Base-by-base conservation (phyloP, 2,329 filamentous ascomycete genomes). In the Bipolaris victoriae region DNA sequence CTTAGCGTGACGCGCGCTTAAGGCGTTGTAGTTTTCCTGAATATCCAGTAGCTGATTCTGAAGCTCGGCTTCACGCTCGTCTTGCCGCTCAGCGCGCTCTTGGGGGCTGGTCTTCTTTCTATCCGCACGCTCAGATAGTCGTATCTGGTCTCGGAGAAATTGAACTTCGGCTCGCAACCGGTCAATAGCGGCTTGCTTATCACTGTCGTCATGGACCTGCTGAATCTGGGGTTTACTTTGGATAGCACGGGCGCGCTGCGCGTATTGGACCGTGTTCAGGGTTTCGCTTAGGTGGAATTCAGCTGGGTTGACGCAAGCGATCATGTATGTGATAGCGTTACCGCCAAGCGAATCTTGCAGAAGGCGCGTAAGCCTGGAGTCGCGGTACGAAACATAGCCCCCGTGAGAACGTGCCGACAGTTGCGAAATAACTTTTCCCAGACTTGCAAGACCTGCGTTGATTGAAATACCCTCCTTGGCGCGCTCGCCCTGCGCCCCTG, bases 301-400 rank as follows among this genome's bases (percentile, higher is more conserved):
- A 13, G 94, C 92, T 0, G 93, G 94, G 1, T 94, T 99, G 29
- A 99, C 93, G 78, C 95, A 99, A 7, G 95, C 95, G 79, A 99
- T 95, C 95, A 99, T 98, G 79, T 98, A 99, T 0, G 95, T 99
- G 73, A 97, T 96, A 35, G 95, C 95, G 74, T 96, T 98, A 4
- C 95, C 95, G 55, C 95, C 95, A 5, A 99, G 83, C 0, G 95
- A 99, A 77, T 99, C 95, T 81, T 99, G 95, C 16, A 99, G 85
- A 22, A 99, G 83, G 58, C 95, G 89, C 10, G 95, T 99, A 67
- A 99, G 87, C 75, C 92, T 93, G n/a, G 95, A 98, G 79, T 99
- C 95, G 63, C 95, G 91, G 76, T 99, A 99, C 1, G 95, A 99
- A 55, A 99, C 93, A 77, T 98, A 92, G 4, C 92, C 89, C 46